These are phyloP conservation scores for Dactylella cylindrospora DNA, from an alignment of 2,329 filamentous ascomycete species.

Conservation along the genomic window DNA sequence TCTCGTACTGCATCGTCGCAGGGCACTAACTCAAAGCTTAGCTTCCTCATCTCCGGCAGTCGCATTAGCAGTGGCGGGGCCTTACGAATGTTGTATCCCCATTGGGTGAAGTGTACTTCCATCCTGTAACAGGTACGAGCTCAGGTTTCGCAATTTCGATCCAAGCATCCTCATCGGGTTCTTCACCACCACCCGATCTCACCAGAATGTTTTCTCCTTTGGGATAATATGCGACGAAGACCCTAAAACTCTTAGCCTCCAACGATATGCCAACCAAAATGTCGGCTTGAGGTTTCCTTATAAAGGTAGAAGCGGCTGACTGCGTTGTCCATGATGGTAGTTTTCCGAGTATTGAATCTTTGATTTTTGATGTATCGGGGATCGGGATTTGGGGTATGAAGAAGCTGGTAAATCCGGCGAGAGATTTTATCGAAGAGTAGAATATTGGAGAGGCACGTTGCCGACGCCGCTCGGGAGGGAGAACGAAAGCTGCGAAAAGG, in stretches of 20 bases:
- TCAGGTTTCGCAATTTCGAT: neutral
- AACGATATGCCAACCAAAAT: constrained; percentile 24
- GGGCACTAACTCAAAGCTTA: neutral
- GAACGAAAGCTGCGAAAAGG: constrained; percentile 20
- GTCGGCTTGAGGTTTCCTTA: constrained; percentile 30
- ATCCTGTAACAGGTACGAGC: constrained; percentile 7
- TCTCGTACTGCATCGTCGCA: constrained; percentile 13
- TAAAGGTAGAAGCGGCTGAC: constrained; percentile 26
- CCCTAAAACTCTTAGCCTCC: constrained; percentile 2
- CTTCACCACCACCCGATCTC: neutral
- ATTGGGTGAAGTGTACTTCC: neutral
- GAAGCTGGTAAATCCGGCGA: constrained; percentile 14
- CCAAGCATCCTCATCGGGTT: constrained; percentile 4
- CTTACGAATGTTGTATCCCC: constrained; percentile 6
- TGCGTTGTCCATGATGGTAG: constrained; percentile 39
- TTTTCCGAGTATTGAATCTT: constrained; percentile 15
- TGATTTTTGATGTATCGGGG: constrained; percentile 36
- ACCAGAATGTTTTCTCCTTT: constrained; percentile 24
- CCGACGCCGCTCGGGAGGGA: constrained; percentile 33
- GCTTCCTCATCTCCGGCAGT: neutral
- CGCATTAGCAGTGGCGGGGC: neutral
- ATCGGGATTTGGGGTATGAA: constrained; percentile 30
- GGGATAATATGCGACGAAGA: constrained; percentile 22
- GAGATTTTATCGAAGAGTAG: constrained; percentile 23
- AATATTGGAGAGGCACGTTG: constrained; percentile 19